Conservation (phyloP, 2,329 filamentous ascomycete genomes). For the Teratosphaeria gauchensis region DNA sequence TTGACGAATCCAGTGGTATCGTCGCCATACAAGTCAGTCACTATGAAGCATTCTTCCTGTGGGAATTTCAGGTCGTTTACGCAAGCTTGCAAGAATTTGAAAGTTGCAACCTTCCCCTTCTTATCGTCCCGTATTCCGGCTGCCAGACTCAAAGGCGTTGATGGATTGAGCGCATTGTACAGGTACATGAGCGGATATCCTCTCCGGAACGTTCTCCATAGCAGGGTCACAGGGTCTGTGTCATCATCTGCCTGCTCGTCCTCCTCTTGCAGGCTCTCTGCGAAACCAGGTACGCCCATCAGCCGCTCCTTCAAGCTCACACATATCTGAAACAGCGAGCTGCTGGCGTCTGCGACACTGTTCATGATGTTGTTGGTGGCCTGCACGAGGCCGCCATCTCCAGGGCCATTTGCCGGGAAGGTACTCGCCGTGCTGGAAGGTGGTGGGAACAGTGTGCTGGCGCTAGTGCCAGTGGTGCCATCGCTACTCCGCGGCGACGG, state of each 20-base stretch:
- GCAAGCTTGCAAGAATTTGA: conserved; percentile 87
- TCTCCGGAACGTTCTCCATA: conserved; percentile 79
- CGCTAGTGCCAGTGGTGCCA: conserved; percentile 36
- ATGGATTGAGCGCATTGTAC: conserved; percentile 75
- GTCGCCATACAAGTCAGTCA: conserved; percentile 82
- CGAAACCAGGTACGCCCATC: conserved; percentile 73
- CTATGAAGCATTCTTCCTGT: conserved; percentile 76
- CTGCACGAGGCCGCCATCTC: conserved; percentile 46
- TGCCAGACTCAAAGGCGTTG: conserved; percentile 44
- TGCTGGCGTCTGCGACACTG: conserved; percentile 81
- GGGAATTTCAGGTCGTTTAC: conserved; percentile 71
- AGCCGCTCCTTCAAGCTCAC: conserved; percentile 73
- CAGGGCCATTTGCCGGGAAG: conserved; percentile 13
- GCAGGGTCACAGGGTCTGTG: conserved; percentile 73
- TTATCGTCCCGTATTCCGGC: conserved; percentile 57
- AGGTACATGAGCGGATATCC: conserved; percentile 79
- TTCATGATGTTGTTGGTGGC: conserved; percentile 95
- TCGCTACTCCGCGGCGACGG: conserved; percentile 38
- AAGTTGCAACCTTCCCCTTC: conserved; percentile 75
- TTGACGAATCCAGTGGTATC: conserved; percentile 98
- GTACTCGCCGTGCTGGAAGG: conserved; percentile 13
- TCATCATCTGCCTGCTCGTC: conserved; percentile 57
- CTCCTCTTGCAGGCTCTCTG: conserved; percentile 62
- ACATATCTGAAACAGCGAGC: conserved; percentile 92
- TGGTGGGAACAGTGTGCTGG: conserved; percentile 34